Conservation (phyloP, 1,284 basidiomycete genomes). For the Irpex sp. region DNA sequence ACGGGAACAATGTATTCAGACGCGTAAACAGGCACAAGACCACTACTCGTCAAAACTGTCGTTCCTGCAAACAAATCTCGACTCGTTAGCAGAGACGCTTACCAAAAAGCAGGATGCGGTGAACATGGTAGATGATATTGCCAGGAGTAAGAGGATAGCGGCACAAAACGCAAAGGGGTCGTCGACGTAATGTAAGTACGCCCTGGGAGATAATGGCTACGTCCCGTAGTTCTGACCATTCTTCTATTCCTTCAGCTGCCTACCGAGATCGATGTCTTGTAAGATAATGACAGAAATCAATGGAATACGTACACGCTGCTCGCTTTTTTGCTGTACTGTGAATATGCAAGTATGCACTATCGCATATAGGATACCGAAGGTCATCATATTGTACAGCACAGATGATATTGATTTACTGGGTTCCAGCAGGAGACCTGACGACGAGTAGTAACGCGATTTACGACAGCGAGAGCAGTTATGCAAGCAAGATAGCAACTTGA, state of each 20-base stretch:
- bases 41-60: conserved; percentile 78
- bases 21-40: conserved; percentile 71
- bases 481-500: not conserved
- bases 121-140: not conserved
- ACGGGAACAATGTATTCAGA: conserved; percentile 39
- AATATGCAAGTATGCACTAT: not conserved
- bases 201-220: no score
- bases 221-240: not conserved
- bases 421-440: no score
- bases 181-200: not conserved
- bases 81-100: conserved; percentile 81
- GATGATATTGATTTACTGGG: no score
- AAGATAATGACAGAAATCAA: no score
- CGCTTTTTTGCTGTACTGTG: no score
- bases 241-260: not conserved
- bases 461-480: not conserved
- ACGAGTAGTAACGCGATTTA: not conserved
- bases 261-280: not conserved
- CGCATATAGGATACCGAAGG: no score
- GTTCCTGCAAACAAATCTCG: conserved; percentile 77
- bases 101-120: conserved; percentile 75
- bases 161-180: not conserved
- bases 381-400: no score
- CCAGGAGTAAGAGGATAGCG: not conserved
- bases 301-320: no score